Evolutionary conservation across 108 stramenopile genomes (phyloP).

Genomic region (Fragilariopsis cylindrus): DNA sequence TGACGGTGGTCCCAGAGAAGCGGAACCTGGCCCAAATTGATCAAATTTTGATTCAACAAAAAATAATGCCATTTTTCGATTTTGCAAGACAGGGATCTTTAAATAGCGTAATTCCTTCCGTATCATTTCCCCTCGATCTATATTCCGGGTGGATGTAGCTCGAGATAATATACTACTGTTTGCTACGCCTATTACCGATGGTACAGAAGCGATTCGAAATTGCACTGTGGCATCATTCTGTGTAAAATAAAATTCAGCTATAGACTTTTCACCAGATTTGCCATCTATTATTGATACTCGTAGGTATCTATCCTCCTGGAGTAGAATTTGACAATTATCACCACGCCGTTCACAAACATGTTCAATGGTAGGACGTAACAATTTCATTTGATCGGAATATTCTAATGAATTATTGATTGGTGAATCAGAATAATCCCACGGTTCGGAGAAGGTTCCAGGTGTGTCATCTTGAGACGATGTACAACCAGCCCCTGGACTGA

Average conservation of each 20-base stretch:
- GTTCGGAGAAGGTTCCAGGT: constrained; percentile 55
- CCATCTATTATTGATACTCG: constrained; percentile 68
- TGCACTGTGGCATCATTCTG: constrained; percentile 83
- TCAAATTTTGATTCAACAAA: constrained; percentile 84
- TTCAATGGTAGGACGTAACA: constrained; percentile 55
- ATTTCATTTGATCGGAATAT: constrained; percentile 53
- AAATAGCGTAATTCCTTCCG: constrained; percentile 72
- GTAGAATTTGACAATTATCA: constrained; percentile 44
- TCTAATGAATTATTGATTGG: constrained; percentile 42
- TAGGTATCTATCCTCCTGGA: constrained; percentile 67
- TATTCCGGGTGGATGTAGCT: constrained; percentile 41
- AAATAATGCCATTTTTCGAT: constrained; percentile 69
- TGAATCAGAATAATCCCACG: constrained; percentile 71
- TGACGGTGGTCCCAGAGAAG: constrained; percentile 70
- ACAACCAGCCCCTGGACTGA: constrained; percentile 60
- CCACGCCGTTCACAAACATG: constrained; percentile 40
- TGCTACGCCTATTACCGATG: not conserved
- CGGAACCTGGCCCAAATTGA: constrained; percentile 76
- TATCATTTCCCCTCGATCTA: constrained; percentile 70
- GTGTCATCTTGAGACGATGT: constrained; percentile 83
- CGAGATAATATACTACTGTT: constrained; percentile 21
- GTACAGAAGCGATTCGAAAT: constrained; percentile 59
- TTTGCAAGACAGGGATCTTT: constrained; percentile 77
- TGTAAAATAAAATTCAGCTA: constrained; percentile 86
- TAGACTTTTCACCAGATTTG: constrained; percentile 52